A percentile compares a stretch with the other conserved stretches of the same genome.
Conservation (phyloP, 225 moss, liverwort and hornwort species). For the Climacium dendroides region DNA sequence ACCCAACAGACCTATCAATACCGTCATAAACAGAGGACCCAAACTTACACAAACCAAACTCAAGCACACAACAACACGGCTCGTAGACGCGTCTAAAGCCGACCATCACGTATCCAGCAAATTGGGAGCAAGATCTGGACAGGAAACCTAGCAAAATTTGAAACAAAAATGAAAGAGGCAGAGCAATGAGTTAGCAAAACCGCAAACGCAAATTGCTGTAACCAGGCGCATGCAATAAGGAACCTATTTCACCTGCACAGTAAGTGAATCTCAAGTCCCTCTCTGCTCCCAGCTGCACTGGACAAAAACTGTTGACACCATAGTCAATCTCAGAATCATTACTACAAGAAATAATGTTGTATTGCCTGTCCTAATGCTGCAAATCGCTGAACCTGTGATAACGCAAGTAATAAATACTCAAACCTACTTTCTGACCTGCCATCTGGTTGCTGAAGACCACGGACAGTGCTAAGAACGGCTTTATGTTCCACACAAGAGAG, state of each 20-base stretch:
- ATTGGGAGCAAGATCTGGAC: background rate
- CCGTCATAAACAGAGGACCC: background rate
- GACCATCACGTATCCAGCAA: background rate
- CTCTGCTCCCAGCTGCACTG: constrained; percentile 61
- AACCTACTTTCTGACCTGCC: constrained; percentile 42
- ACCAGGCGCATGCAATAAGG: background rate
- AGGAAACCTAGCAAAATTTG: background rate
- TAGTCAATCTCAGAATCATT: background rate
- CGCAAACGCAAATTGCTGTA: background rate
- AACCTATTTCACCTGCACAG: constrained; percentile 70
- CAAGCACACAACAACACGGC: background rate
- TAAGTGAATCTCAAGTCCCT: constrained; percentile 84
- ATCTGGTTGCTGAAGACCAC: constrained; percentile 78
- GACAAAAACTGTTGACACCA: constrained; percentile 54
- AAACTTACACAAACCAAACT: background rate
- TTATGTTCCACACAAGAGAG: constrained; percentile 59
- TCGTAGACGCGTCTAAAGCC: background rate
- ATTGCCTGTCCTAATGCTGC: background rate
- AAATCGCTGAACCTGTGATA: background rate
- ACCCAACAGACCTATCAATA: constrained; percentile 12
- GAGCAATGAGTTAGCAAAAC: background rate
- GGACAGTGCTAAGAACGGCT: constrained; percentile 47
- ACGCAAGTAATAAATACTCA: background rate
- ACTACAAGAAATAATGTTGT: background rate
- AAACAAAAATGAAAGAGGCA: background rate